Base-by-base conservation (phyloP, 148 eudicot genomes). In the Agrostemma githago region DNA sequence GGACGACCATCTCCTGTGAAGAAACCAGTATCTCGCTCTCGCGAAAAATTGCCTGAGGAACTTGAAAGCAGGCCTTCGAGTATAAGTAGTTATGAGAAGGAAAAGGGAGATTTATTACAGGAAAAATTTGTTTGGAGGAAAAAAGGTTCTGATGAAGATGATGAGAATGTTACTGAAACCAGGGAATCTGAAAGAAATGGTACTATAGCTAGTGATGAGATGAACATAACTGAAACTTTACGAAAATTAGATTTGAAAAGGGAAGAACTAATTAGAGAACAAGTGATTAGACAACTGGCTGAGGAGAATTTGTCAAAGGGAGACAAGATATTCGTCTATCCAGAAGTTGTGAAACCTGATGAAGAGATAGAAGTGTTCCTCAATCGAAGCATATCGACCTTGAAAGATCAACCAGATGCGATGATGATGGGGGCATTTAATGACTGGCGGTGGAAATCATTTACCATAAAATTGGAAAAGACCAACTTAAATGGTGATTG, bases 391-490 rank as follows among this genome's bases (percentile, higher is more conserved):
- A 72, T 92, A 71, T 96, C 99, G 19, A 76, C 88, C 70, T 81
- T 96, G 75, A 78, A 84, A 56, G 79, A 87, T 70, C 92, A 96
- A 82, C 80, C 88, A 5, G 88, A 90, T 44, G 81, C 90, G 34
- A 67, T 90, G 77, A 84, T 90, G 11, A 92, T 88, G 96, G 99
- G 97, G 80, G 99, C 96, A 53, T 96, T 85, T 62, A 96, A 96
- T 77, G 97, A 84, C 43, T 96, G 99, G 99, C 81, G 87, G 21
- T 96, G 92, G 92, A 96, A 86, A 82, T 92, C 96, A 44, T 96
- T 92, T 72, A 88, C 94, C 48, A 59, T 64, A 17, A 90, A 82
- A 66, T 78, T 96, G 80, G 83, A 81, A 43, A 92, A 92, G 86
- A 83, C 82, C 74, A 66, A 88, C 77, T 88, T 96, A 58, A 83